Evolutionary conservation across 257 asterid genomes (phyloP).

Genomic region (Solanum boliviense): DNA sequence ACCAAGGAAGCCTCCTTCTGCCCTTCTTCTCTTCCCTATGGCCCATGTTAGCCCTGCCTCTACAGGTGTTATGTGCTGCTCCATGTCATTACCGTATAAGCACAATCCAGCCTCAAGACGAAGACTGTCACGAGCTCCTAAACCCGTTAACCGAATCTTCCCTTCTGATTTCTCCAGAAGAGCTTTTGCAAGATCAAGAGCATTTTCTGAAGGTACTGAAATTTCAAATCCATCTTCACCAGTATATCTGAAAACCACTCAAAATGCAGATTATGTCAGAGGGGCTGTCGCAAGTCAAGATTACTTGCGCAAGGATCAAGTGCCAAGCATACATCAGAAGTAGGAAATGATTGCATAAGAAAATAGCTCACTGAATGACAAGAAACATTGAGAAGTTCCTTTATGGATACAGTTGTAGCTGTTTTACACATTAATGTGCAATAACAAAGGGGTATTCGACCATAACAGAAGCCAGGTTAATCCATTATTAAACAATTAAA

Average conservation of each 20-base stretch:
- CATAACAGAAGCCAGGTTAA: background rate
- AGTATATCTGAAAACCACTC: slow-evolving; percentile 57
- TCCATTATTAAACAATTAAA: background rate
- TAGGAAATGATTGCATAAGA: background rate
- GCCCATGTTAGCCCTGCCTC: slow-evolving; percentile 99
- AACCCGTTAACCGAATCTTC: slow-evolving; percentile 66
- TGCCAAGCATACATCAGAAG: background rate
- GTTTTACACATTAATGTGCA: background rate
- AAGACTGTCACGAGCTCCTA: slow-evolving; percentile 98
- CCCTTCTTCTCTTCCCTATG: slow-evolving; percentile 88
- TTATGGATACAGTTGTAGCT: background rate
- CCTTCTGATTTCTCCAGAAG: slow-evolving; percentile 88
- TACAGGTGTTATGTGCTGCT: slow-evolving; percentile 84
- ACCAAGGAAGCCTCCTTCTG: slow-evolving; percentile 95
- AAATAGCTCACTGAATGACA: background rate
- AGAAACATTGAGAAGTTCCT: background rate
- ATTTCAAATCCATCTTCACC: slow-evolving; percentile 99
- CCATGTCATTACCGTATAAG: slow-evolving; percentile 97
- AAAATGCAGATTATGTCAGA: background rate
- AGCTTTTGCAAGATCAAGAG: slow-evolving; percentile 89
- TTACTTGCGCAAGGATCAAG: background rate
- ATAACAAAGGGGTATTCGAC: background rate
- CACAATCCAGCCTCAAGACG: slow-evolving; percentile 95
- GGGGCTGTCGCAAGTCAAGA: background rate
- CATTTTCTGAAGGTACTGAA: slow-evolving; percentile 84